These are phyloP conservation scores for Gracilaria gracilis DNA, from an alignment of 23 red algal species.

Conservation along the genomic window DNA sequence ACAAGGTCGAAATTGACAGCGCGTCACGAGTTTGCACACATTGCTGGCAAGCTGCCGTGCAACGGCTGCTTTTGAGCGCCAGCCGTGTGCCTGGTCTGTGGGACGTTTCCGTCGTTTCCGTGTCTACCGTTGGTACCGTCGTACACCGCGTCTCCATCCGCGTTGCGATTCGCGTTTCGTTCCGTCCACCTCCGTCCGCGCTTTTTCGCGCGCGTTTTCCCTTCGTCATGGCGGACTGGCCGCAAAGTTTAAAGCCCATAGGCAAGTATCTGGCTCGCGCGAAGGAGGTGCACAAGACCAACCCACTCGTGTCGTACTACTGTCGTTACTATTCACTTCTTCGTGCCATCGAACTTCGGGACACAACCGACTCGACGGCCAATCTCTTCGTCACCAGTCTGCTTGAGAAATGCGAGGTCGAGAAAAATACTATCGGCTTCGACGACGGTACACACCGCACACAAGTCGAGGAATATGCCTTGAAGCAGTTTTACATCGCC, in stretches of 20 bases:
- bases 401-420: conserved; percentile 66
- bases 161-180: background rate
- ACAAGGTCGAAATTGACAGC: no score
- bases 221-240: conserved; percentile 49
- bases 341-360: conserved; percentile 60
- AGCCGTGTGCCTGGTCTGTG: no score
- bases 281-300: conserved; percentile 24
- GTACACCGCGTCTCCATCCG: no score
- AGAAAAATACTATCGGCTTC: background rate
- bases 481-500: conserved; percentile 65
- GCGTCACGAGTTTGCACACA: background rate
- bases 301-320: conserved; percentile 76
- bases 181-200: background rate
- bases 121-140: background rate
- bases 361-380: conserved; percentile 43
- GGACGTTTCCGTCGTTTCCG: background rate
- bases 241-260: conserved; percentile 63
- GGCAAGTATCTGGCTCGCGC: conserved; percentile 65
- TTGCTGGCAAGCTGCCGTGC: no score
- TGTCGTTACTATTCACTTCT: conserved; percentile 70
- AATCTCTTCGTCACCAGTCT: conserved; percentile 46
- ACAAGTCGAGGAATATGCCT: conserved; percentile 66
- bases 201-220: background rate
- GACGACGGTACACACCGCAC: conserved; percentile 52
- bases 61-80: background rate